A percentile compares a stretch with the other conserved stretches of the same genome.
These are phyloP conservation scores for Camillea tinctor DNA, from an alignment of 2,329 filamentous ascomycete genomes.

Conservation along the genomic window DNA sequence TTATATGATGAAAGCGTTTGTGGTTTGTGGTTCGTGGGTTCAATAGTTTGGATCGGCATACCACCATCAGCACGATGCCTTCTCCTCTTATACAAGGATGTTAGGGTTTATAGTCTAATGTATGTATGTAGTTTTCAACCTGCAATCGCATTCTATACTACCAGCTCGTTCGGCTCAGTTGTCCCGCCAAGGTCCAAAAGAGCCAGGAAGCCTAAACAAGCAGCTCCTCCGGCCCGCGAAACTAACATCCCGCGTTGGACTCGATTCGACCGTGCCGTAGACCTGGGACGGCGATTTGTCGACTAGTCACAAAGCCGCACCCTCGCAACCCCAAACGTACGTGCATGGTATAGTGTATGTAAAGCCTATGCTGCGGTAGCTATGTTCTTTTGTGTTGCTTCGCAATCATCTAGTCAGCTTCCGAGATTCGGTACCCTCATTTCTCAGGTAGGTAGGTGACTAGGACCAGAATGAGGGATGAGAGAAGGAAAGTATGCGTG, in stretches of 20 bases:
- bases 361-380: neutral
- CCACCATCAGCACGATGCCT: neutral
- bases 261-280: neutral
- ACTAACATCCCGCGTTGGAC: neutral
- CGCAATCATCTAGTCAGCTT: neutral
- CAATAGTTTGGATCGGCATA: neutral
- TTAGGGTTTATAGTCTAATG: too few species aligned
- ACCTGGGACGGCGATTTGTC: neutral
- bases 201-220: neutral
- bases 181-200: conserved; percentile 7
- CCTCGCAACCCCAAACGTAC: neutral
- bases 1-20: neutral
- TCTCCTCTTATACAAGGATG: neutral
- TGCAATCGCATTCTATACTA: neutral
- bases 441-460: neutral
- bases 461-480: too few species aligned
- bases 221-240: neutral
- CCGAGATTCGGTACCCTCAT: neutral
- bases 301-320: neutral
- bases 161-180: neutral
- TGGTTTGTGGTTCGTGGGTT: neutral
- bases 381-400: neutral
- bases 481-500: too few species aligned
- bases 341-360: neutral
- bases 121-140: too few species aligned